Evolutionary conservation across 2,329 filamentous ascomycete species (phyloP).

Genomic region (Aspergillus awamori): DNA sequence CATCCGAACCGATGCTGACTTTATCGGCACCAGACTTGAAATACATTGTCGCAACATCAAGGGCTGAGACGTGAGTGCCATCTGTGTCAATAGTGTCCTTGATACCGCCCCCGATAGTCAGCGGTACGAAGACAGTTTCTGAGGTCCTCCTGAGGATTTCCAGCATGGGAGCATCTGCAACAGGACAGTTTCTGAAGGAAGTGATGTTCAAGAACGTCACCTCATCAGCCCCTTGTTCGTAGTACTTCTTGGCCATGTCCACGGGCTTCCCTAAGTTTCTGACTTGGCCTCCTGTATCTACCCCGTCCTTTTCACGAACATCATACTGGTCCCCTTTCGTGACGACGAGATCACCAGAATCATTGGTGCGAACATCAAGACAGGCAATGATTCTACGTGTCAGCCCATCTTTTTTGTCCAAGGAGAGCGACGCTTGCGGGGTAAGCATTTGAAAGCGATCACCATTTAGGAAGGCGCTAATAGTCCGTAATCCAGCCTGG

Average conservation of each 20-base stretch:
- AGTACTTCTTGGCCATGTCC: slow-evolving; percentile 90
- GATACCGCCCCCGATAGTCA: slow-evolving; percentile 95
- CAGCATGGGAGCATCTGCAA: slow-evolving; percentile 93
- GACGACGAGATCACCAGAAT: slow-evolving; percentile 90
- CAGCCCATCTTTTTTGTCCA: slow-evolving; percentile 63
- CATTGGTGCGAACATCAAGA: slow-evolving; percentile 92
- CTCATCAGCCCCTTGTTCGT: slow-evolving; percentile 95
- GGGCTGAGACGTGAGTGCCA: slow-evolving; percentile 80
- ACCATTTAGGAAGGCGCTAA: slow-evolving; percentile 85
- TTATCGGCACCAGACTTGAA: slow-evolving; percentile 98
- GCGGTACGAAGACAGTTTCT: slow-evolving; percentile 89
- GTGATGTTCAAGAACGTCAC: slow-evolving; percentile 98
- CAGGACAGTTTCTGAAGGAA: slow-evolving; percentile 90
- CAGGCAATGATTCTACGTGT: slow-evolving; percentile 95
- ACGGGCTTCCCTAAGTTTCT: slow-evolving; percentile 96
- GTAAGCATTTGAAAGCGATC: slow-evolving; percentile 60
- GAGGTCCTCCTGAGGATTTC: slow-evolving; percentile 86
- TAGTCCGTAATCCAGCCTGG: slow-evolving; percentile 77
- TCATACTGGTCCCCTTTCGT: slow-evolving; percentile 99
- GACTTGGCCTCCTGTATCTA: slow-evolving; percentile 63
- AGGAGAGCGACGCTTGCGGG: slow-evolving; percentile 24
- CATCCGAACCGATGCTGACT: slow-evolving; percentile 94
- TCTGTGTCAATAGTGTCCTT: slow-evolving; percentile 89
- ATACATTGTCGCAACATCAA: slow-evolving; percentile 94
- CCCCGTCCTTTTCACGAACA: slow-evolving; percentile 79